Percentiles rank a stretch among this genome's conserved stretches.
Evolutionary conservation across 2,329 filamentous ascomycete species (phyloP).

Genomic region (Fusarium succisae): DNA sequence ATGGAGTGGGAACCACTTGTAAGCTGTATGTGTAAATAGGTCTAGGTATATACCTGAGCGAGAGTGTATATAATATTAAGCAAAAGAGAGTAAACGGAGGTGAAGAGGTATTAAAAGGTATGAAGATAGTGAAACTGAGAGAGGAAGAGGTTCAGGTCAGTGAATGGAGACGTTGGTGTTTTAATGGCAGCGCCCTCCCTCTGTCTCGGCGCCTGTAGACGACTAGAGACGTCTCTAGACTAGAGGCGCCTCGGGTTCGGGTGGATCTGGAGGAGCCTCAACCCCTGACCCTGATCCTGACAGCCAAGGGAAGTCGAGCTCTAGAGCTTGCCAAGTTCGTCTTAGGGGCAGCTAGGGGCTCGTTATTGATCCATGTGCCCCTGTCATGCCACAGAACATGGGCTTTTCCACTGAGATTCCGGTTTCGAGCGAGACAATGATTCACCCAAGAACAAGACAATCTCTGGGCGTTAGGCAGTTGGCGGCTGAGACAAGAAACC

Average conservation of each 20-base stretch:
- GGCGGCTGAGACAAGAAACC: slow-evolving; percentile 25
- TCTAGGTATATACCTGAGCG: slow-evolving; percentile 17
- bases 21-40: slow-evolving; percentile 3
- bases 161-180: slow-evolving; percentile 29
- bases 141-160: slow-evolving; percentile 3
- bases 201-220: slow-evolving; percentile 17
- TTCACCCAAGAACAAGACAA: background rate
- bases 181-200: slow-evolving; percentile 26
- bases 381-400: slow-evolving; percentile 1
- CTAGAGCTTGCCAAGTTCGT: slow-evolving; percentile 23
- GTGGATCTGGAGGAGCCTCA: slow-evolving; percentile 33
- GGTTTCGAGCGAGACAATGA: slow-evolving; percentile 27
- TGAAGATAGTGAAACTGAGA: slow-evolving; percentile 6
- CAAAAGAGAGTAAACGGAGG: slow-evolving; percentile 5
- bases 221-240: slow-evolving; percentile 4
- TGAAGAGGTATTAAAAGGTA: slow-evolving; percentile 31
- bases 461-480: background rate
- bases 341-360: slow-evolving; percentile 14
- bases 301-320: slow-evolving; percentile 20
- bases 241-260: slow-evolving; percentile 29
- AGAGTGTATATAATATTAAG: slow-evolving; percentile 9
- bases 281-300: slow-evolving; percentile 30
- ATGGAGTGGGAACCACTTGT: slow-evolving; percentile 29
- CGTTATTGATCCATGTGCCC: slow-evolving; percentile 16
- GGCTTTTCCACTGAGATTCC: slow-evolving; percentile 5